A percentile compares a stretch with the other conserved stretches of the same genome.
These are phyloP conservation scores for Hymenoscyphus albidus DNA, from an alignment of 2,329 filamentous ascomycete species.

Conservation along the genomic window DNA sequence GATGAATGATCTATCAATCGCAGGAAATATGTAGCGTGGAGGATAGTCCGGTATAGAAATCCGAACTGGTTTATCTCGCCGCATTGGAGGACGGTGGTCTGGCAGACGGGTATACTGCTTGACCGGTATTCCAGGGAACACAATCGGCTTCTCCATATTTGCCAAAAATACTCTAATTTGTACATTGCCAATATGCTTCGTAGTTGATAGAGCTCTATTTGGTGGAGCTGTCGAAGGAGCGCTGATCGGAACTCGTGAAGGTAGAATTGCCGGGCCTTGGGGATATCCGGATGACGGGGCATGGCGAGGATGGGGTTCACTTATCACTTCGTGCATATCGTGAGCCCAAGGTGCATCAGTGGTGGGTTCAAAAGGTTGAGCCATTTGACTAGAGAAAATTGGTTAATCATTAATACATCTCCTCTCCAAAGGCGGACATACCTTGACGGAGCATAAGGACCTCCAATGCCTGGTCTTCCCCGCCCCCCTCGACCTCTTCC, in stretches of 20 bases:
- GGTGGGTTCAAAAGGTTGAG: constrained; percentile 54
- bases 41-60: constrained; percentile 79
- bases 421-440: constrained; percentile 44
- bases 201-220: constrained; percentile 76
- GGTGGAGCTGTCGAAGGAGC: constrained; percentile 60
- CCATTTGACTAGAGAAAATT: constrained; percentile 38
- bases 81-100: constrained; percentile 87
- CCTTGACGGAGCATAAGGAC: constrained; percentile 58
- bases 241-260: constrained; percentile 28
- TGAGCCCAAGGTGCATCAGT: constrained; percentile 77
- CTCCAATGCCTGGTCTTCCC: constrained; percentile 54
- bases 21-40: constrained; percentile 87
- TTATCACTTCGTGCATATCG: constrained; percentile 81
- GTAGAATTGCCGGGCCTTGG: constrained; percentile 39
- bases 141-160: constrained; percentile 65
- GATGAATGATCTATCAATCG: constrained; percentile 87
- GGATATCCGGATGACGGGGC: constrained; percentile 22
- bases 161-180: constrained; percentile 80
- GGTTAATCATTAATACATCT: not conserved
- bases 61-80: constrained; percentile 92
- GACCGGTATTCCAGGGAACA: constrained; percentile 72
- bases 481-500: constrained; percentile 57
- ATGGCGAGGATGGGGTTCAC: constrained; percentile 39
- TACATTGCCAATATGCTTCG: constrained; percentile 77
- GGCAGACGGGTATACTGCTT: constrained; percentile 92